These are phyloP conservation scores for Linum usitatissimum DNA, from an alignment of 345 rosid species.

Conservation along the genomic window DNA sequence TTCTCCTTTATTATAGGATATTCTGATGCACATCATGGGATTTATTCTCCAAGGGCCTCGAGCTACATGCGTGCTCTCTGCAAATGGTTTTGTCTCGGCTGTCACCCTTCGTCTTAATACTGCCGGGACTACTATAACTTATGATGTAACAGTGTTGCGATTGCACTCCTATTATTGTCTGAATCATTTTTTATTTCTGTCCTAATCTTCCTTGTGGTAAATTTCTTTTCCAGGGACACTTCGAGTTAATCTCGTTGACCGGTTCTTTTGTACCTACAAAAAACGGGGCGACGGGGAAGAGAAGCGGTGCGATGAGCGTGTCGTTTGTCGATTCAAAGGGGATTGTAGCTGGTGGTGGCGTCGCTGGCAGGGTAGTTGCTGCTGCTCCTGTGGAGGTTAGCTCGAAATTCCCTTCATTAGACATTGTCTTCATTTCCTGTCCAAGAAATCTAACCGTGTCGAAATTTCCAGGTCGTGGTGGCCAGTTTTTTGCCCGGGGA, in stretches of 20 bases:
- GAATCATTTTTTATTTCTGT: too few species aligned
- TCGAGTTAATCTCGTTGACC: slow-evolving; percentile 84
- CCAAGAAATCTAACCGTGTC: too few species aligned
- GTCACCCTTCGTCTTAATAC: slow-evolving; percentile 30
- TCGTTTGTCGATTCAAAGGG: slow-evolving; percentile 87
- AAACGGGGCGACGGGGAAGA: slow-evolving; percentile 71
- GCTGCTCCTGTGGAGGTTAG: slow-evolving; percentile 84
- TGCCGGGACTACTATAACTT: slow-evolving; percentile 26
- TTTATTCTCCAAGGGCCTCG: slow-evolving; percentile 30
- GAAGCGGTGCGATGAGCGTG: slow-evolving; percentile 94
- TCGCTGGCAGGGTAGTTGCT: slow-evolving; percentile 82
- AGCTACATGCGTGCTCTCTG: slow-evolving; percentile 27
- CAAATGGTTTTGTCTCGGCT: slow-evolving; percentile 26
- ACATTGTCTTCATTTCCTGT: too few species aligned
- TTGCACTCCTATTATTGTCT: too few species aligned
- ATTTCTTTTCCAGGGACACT: slow-evolving; percentile 59
- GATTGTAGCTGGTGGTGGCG: slow-evolving; percentile 89
- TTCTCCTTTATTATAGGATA: slow-evolving; percentile 17
- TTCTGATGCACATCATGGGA: slow-evolving; percentile 24
- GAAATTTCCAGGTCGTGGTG: slow-evolving; percentile 82
- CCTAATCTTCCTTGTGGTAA: too few species aligned
- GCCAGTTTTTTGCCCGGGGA: too few species aligned
- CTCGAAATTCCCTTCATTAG: too few species aligned
- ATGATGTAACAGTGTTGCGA: slow-evolving; percentile 24
- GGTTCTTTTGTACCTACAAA: slow-evolving; percentile 86